phyloP scores from a whole-genome alignment of 2,329 filamentous ascomycete species.

The Ploettnerulaceae sp. region DNA sequence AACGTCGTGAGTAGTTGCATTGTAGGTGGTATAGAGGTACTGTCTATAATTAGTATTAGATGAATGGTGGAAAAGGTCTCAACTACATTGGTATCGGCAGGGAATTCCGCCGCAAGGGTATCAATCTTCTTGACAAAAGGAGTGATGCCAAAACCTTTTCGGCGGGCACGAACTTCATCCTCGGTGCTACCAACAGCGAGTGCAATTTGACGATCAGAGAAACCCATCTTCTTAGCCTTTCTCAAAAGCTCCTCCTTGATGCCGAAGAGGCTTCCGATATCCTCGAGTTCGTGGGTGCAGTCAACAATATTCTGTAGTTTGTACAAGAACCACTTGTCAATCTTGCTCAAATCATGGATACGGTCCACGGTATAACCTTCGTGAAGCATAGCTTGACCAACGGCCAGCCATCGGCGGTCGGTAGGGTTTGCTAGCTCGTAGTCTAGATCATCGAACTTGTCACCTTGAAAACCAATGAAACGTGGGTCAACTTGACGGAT shows the following conservation, averaged over 20 bases:
- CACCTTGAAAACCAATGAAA: conserved; percentile 90
- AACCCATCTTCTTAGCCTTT: conserved; percentile 95
- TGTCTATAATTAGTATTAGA: not conserved
- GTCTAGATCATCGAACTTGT: conserved; percentile 90
- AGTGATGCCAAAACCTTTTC: conserved; percentile 80
- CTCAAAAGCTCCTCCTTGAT: conserved; percentile 84
- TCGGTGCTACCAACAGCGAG: conserved; percentile 79
- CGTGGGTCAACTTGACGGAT: conserved; percentile 93
- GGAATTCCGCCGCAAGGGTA: conserved; percentile 94
- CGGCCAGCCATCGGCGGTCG: conserved; percentile 93
- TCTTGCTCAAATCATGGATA: conserved; percentile 92
- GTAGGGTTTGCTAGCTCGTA: conserved; percentile 87
- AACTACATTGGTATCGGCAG: conserved; percentile 89
- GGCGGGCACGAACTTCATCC: conserved; percentile 79
- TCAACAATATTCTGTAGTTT: conserved; percentile 97
- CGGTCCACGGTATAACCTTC: conserved; percentile 91
- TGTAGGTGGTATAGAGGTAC: conserved; percentile 81
- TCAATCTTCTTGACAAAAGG: conserved; percentile 99
- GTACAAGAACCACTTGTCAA: conserved; percentile 99
- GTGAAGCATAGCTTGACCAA: conserved; percentile 96
- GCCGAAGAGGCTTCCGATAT: conserved; percentile 73
- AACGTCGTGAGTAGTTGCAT: conserved; percentile 89
- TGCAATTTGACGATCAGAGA: conserved; percentile 95
- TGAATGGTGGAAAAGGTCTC: not conserved
- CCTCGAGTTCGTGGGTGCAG: conserved; percentile 79